Evolutionary conservation across 805 yeast genomes (phyloP).

Genomic region (Nadsonia fulvescens): DNA sequence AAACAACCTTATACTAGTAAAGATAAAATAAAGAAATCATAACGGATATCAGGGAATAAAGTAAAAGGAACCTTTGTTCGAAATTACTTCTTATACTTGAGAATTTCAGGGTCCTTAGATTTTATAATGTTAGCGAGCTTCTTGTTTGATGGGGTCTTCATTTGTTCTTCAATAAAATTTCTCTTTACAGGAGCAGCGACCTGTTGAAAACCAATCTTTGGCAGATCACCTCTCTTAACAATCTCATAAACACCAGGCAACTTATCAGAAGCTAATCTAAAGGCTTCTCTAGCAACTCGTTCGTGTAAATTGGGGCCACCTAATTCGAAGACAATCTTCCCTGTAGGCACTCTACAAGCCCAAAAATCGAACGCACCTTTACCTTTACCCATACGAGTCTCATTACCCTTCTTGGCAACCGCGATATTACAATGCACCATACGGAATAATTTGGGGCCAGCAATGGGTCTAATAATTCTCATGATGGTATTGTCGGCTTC

Average conservation of each 20-base stretch:
- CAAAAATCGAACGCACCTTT: slow-evolving; percentile 95
- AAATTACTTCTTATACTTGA: slow-evolving; percentile 46
- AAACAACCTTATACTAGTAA: neutral
- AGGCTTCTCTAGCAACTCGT: slow-evolving; percentile 74
- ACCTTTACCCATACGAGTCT: slow-evolving; percentile 99
- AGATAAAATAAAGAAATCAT: slow-evolving; percentile 1
- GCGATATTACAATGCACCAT: slow-evolving; percentile 74
- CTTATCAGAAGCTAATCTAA: slow-evolving; percentile 75
- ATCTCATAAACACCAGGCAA: slow-evolving; percentile 88
- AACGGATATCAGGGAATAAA: slow-evolving; percentile 1
- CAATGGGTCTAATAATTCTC: slow-evolving; percentile 63
- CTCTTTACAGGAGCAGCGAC: slow-evolving; percentile 28
- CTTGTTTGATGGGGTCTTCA: slow-evolving; percentile 46
- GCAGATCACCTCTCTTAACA: slow-evolving; percentile 40
- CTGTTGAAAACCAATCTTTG: slow-evolving; percentile 53
- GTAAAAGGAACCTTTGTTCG: slow-evolving; percentile 8
- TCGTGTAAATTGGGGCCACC: slow-evolving; percentile 63
- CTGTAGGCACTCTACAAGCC: slow-evolving; percentile 93
- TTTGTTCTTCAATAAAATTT: slow-evolving; percentile 37
- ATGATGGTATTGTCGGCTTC: slow-evolving; percentile 80
- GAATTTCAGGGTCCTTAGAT: slow-evolving; percentile 33
- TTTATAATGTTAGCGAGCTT: slow-evolving; percentile 37
- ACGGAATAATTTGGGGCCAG: slow-evolving; percentile 55
- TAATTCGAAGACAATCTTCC: slow-evolving; percentile 79
- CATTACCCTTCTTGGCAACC: slow-evolving; percentile 92